phyloP scores from a whole-genome alignment of 2,329 filamentous ascomycete genomes.

The Aspergillus phoenicis region DNA sequence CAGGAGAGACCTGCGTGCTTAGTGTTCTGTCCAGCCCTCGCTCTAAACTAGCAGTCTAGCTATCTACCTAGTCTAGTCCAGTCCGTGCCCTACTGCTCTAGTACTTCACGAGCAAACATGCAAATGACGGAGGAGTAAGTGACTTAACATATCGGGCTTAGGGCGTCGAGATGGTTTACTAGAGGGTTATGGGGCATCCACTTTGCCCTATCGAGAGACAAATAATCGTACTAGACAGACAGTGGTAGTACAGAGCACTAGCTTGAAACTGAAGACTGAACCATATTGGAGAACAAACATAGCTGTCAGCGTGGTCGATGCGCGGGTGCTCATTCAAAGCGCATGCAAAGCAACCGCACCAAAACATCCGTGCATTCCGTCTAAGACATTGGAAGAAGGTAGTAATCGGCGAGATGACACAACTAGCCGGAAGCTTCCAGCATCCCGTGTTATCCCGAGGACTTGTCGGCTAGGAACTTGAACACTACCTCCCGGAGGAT shows the following conservation, averaged over 20 bases:
- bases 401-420: not conserved
- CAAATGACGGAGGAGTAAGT: too few relatives aligned
- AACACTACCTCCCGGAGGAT: not conserved
- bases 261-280: not conserved
- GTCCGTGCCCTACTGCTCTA: not conserved
- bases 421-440: not conserved
- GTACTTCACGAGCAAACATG: not conserved
- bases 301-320: not conserved
- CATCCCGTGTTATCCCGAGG: not conserved
- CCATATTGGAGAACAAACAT: not conserved
- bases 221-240: not conserved
- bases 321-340: not conserved
- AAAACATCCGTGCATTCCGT: slow-evolving; percentile 7
- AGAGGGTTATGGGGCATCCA: too few relatives aligned
- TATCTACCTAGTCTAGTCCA: not conserved
- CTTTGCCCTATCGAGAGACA: too few relatives aligned
- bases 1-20: not conserved
- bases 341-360: not conserved
- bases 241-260: not conserved
- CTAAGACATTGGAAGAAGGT: not conserved
- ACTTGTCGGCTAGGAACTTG: not conserved
- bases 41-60: not conserved
- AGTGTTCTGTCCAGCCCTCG: not conserved
- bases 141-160: too few relatives aligned
- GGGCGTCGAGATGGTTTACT: too few relatives aligned